A percentile compares a stretch with the other conserved stretches of the same genome.
phyloP scores from a whole-genome alignment of 129 eudicot species.

The Scalesia atractyloides region DNA sequence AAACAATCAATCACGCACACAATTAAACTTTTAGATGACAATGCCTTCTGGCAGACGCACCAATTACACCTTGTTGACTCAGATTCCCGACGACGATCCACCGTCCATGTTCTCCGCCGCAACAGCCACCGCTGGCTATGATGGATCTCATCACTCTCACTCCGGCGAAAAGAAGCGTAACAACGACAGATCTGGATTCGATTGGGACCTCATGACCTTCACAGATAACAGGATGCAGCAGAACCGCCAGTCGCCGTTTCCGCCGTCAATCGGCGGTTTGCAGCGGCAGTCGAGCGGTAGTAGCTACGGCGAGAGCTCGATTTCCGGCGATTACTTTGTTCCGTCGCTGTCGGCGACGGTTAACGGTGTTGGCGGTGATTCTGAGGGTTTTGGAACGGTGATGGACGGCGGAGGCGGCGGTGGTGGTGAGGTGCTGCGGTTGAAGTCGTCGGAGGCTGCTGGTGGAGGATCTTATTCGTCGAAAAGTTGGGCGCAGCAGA shows the following conservation, averaged over 20 bases:
- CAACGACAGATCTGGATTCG: conserved; percentile 40
- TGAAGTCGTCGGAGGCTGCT: conserved; percentile 29
- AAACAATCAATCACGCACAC: too few relatives aligned
- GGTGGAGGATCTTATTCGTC: conserved; percentile 36
- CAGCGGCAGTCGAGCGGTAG: conserved; percentile 97
- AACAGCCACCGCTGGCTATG: conserved; percentile 28
- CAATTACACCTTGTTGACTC: conserved; percentile 67
- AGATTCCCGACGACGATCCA: conserved; percentile 75
- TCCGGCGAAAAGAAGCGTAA: conserved; percentile 52
- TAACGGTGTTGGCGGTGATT: conserved; percentile 39
- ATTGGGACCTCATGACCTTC: conserved; percentile 56
- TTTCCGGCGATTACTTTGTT: conserved; percentile 79
- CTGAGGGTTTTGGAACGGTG: not conserved
- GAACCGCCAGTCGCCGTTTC: conserved; percentile 48
- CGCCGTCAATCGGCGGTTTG: conserved; percentile 61
- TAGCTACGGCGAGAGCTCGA: conserved; percentile 83
- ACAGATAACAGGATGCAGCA: conserved; percentile 34
- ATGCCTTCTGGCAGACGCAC: conserved; percentile 50
- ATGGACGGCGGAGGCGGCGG: conserved; percentile 30
- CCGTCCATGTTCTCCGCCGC: conserved; percentile 40
- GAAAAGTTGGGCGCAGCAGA: conserved; percentile 94
- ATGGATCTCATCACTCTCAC: conserved; percentile 40
- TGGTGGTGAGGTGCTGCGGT: conserved; percentile 46
- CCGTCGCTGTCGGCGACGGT: conserved; percentile 56
- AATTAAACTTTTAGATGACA: too few relatives aligned